These are phyloP conservation scores for Zygoascus biomembranicola DNA, from an alignment of 805 yeast species.

Conservation along the genomic window DNA sequence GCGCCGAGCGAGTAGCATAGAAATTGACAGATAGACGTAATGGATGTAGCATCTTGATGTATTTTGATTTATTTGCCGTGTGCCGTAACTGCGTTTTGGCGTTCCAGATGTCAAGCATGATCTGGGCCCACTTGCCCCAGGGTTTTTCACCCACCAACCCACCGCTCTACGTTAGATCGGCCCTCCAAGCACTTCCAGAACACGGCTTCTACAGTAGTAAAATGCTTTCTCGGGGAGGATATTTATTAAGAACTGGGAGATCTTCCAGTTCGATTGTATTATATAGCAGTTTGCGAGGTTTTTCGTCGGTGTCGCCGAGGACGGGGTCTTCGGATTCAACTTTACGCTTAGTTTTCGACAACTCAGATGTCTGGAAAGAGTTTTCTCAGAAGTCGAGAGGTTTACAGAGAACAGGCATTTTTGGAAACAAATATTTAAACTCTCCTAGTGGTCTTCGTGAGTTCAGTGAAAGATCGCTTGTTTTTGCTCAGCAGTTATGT, in stretches of 20 bases:
- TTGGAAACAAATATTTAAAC: slow-evolving; percentile 60
- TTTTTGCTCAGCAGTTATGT: slow-evolving; percentile 55
- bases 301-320: too few species aligned
- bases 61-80: neutral
- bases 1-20: slow-evolving; percentile 49
- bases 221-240: neutral
- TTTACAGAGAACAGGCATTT: slow-evolving; percentile 47
- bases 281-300: too few species aligned
- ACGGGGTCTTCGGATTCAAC: neutral
- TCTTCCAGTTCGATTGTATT: neutral
- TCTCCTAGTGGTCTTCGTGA: slow-evolving; percentile 62
- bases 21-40: neutral
- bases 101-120: too few species aligned
- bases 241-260: neutral
- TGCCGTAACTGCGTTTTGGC: neutral
- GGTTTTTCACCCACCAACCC: too few species aligned
- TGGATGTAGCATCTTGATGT: neutral
- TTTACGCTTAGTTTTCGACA: slow-evolving; percentile 9
- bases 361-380: slow-evolving; percentile 4
- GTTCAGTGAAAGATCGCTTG: slow-evolving; percentile 60
- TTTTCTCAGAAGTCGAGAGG: neutral
- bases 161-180: too few species aligned
- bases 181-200: too few species aligned
- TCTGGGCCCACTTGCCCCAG: too few species aligned
- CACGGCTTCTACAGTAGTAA: neutral